Evolutionary conservation across 345 rosid species (phyloP), one percentile per base, ranked within the genome.

Genomic region (Passiflora organensis): DNA sequence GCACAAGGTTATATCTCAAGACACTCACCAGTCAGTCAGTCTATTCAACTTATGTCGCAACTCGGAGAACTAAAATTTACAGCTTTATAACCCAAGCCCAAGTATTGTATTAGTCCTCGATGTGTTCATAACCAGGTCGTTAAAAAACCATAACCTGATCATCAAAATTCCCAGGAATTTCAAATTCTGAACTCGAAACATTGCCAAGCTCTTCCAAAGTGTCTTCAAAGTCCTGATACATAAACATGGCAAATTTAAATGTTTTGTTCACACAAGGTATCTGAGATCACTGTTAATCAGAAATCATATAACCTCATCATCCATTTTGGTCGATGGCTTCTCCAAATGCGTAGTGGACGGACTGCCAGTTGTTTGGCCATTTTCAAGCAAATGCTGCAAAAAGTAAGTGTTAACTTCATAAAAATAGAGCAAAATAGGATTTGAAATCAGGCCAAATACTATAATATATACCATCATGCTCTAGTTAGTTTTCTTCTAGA

Each of bases 141-240:
- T 54, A 50, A 59, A 65, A 54, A 61, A 56, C 50, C 53, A 63
- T 47, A 58, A 72, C 80, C 76, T 78, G 83, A 49, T 75, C 78
- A 16, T 78, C 80, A 52, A 75, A 78, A 66, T 53, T 51, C 22
- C 68, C 64, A 10, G 80, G 78, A 25, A 78, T 75, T 60, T 78
- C 83, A 58, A 78, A 78, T 46, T 75, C 83, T 48, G 80, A 74
- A 34, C 77, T 71, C 1, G 83, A 72, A 54, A 71, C 76, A 55
- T 58, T 60, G 13, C 65, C 78, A 10, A 75, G 72, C 67, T 75
- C 83, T 48, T 75, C 72, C 51, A 78, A 37, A 20, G 83, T 72
- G 51, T 67, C 77, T 75, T 69, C 77, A 58, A 75, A 42, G 24
- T 59, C 82, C 79, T 74, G 63, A 11, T 21, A 55, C 53, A 64